Conservation (phyloP, 352 stramenopile species). For the Phytophthora colocasiae region DNA sequence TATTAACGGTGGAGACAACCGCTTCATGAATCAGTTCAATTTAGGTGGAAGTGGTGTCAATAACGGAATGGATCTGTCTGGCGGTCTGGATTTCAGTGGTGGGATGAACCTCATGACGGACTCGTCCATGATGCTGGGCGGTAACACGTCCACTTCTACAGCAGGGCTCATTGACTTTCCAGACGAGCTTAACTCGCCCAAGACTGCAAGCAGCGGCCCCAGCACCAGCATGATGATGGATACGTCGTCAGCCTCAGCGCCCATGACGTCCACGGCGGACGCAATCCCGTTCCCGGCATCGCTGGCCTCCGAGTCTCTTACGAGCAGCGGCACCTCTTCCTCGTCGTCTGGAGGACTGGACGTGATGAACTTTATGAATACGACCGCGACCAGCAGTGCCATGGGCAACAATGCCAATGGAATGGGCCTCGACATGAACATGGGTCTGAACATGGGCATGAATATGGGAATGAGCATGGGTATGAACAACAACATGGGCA, state of each 20-base stretch:
- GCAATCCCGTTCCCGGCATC: conserved; percentile 84
- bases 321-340: conserved; percentile 33
- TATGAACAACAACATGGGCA: conserved; percentile 66
- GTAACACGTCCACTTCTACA: conserved; percentile 29
- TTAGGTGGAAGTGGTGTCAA: conserved; percentile 41
- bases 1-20: conserved; percentile 67
- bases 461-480: conserved; percentile 65
- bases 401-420: conserved; percentile 29
- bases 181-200: conserved; percentile 86
- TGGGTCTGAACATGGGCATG: conserved; percentile 61
- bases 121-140: conserved; percentile 46
- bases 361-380: conserved; percentile 45
- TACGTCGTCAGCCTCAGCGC: conserved; percentile 43
- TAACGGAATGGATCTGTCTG: conserved; percentile 52
- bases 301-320: conserved; percentile 66
- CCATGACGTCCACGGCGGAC: conserved; percentile 44
- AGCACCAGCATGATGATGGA: conserved; percentile 31
- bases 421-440: conserved; percentile 50
- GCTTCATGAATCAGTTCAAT: conserved; percentile 83
- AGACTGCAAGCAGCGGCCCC: conserved; percentile 14
- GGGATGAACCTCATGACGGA: conserved; percentile 78
- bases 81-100: conserved; percentile 70
- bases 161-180: conserved; percentile 86
- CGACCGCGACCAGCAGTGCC: conserved; percentile 35
- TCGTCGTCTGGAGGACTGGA: conserved; percentile 59